Conservation (phyloP, 179 eudicot genomes). For the Carnegiea gigantea region DNA sequence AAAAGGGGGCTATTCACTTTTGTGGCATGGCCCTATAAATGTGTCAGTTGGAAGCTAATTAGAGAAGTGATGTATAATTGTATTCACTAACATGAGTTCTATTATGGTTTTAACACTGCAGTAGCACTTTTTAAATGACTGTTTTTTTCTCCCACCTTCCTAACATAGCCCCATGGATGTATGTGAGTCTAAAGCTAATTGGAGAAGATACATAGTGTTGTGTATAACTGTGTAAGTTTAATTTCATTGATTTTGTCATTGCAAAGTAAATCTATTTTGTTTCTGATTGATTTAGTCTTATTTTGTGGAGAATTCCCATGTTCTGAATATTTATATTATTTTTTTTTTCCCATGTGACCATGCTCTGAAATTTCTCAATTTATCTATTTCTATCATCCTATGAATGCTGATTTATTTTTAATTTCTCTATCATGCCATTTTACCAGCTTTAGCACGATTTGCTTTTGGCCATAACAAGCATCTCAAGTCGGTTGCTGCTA, state of each 20-base stretch:
- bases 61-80: neutral
- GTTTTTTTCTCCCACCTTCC: neutral
- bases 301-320: neutral
- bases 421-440: conserved; percentile 7
- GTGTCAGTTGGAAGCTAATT: neutral
- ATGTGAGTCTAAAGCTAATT: neutral
- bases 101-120: neutral
- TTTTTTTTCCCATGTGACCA: neutral
- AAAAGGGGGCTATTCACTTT: neutral
- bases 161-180: neutral
- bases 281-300: neutral
- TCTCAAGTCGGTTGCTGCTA: conserved; percentile 84
- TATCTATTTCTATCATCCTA: neutral
- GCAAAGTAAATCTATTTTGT: neutral
- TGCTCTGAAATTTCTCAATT: neutral
- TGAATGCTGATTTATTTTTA: neutral
- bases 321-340: neutral
- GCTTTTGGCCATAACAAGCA: conserved; percentile 93
- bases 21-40: neutral
- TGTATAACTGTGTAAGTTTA: neutral
- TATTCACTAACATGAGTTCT: neutral
- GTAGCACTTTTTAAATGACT: neutral
- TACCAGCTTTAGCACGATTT: conserved; percentile 90
- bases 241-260: neutral
- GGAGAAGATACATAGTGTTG: neutral